A percentile compares a stretch with the other conserved stretches of the same genome.
These are phyloP conservation scores for Penicillium longicatenatum DNA, from an alignment of 495 filamentous ascomycete species.

Conservation along the genomic window DNA sequence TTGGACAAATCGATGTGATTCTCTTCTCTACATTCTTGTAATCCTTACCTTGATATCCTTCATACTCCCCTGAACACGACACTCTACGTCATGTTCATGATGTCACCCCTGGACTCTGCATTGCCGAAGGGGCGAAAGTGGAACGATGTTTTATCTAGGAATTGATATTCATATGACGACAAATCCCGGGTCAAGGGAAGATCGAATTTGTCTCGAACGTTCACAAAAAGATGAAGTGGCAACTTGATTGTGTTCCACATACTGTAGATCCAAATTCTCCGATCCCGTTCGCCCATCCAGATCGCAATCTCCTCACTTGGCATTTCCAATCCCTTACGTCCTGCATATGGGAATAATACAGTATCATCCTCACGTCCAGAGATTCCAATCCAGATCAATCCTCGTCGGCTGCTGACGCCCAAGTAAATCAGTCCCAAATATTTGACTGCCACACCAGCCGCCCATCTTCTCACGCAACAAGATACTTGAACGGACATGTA, in stretches of 20 bases:
- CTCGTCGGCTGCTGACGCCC: too few species aligned
- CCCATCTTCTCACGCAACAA: too few species aligned
- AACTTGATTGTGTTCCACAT: not conserved
- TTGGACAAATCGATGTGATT: slow-evolving; percentile 20
- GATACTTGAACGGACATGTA: too few species aligned
- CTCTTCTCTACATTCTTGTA: slow-evolving; percentile 1
- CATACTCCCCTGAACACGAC: not conserved
- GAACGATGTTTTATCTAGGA: not conserved
- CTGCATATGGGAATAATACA: too few species aligned
- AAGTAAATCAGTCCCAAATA: too few species aligned
- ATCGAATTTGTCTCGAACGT: not conserved
- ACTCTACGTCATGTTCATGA: slow-evolving; percentile 1
- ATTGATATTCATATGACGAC: slow-evolving; percentile 1
- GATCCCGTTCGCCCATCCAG: too few species aligned
- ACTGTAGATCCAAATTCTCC: not conserved
- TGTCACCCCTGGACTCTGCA: not conserved
- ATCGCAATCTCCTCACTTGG: too few species aligned
- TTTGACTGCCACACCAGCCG: too few species aligned
- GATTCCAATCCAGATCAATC: too few species aligned
- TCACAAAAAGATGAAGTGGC: not conserved
- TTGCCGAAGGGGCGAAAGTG: not conserved
- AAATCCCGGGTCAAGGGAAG: not conserved
- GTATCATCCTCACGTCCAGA: too few species aligned
- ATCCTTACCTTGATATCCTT: not conserved
- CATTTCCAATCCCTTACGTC: too few species aligned